Percentiles rank a stretch among this genome's conserved stretches.
Evolutionary conservation across 1,284 basidiomycete species (phyloP).

Genomic region (Rhodotorula glutinis): DNA sequence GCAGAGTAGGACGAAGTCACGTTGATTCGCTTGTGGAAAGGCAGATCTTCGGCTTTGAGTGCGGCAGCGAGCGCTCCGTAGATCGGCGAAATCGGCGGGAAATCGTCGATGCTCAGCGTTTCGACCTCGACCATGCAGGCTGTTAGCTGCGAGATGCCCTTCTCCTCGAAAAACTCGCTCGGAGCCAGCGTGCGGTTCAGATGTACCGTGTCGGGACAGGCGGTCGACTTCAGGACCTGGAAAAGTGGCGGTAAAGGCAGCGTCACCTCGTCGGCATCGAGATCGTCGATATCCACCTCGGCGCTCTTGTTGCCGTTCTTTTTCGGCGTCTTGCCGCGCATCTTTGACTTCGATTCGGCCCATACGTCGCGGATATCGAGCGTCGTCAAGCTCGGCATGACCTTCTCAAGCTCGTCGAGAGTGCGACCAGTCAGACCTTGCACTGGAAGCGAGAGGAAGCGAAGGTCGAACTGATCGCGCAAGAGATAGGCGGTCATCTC

Average conservation of each 20-base stretch:
- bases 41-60: not conserved
- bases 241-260: not conserved
- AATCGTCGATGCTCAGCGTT: not conserved
- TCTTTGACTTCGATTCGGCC: not conserved
- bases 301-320: no score
- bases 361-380: slow-evolving; percentile 10
- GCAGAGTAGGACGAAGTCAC: no score
- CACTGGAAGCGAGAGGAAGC: slow-evolving; percentile 9
- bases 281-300: not conserved
- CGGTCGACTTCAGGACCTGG: not conserved
- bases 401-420: slow-evolving; percentile 6
- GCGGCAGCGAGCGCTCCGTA: not conserved
- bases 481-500: slow-evolving; percentile 10
- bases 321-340: no score
- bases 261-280: not conserved
- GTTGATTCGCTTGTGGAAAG: not conserved
- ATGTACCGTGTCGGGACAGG: not conserved
- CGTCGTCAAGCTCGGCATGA: not conserved
- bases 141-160: not conserved
- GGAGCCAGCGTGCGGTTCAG: not conserved
- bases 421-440: not conserved
- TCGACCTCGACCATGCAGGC: not conserved
- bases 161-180: no score
- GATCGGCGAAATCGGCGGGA: not conserved
- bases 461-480: not conserved